These are phyloP conservation scores for Isabelozyma rhagii DNA, from an alignment of 805 yeast genomes.

Conservation along the genomic window DNA sequence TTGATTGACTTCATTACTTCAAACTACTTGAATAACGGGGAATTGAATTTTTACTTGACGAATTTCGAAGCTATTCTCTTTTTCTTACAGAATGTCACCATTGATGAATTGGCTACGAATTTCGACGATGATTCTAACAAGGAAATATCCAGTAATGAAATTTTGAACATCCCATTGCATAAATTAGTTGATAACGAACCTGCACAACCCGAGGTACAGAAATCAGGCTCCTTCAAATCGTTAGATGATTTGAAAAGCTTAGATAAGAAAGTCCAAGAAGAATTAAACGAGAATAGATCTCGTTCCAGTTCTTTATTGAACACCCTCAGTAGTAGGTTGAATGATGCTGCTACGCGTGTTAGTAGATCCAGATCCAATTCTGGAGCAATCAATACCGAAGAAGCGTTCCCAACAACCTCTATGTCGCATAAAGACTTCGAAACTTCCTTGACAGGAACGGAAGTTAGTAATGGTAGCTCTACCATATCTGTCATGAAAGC, in stretches of 20 bases:
- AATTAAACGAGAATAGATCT: constrained; percentile 17
- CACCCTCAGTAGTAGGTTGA: constrained; percentile 26
- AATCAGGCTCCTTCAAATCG: constrained; percentile 3
- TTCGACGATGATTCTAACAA: constrained; percentile 4
- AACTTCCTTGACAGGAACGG: constrained; percentile 9
- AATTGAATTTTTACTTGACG: constrained; percentile 35
- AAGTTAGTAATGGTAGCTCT: constrained; percentile 10
- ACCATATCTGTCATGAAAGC: constrained; percentile 30
- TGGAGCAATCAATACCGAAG: constrained; percentile 16
- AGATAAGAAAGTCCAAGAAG: constrained; percentile 3
- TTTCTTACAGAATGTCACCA: constrained; percentile 34
- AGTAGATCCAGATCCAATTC: constrained; percentile 34
- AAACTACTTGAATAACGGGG: constrained; percentile 35
- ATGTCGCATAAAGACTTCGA: constrained; percentile 8
- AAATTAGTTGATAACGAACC: constrained; percentile 30
- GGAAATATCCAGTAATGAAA: constrained; percentile 5
- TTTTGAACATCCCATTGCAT: constrained; percentile 21
- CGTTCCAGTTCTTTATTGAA: constrained; percentile 39
- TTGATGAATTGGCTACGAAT: constrained; percentile 20
- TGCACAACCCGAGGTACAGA: constrained; percentile 8
- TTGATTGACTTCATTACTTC: constrained; percentile 23
- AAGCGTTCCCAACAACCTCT: constrained; percentile 22
- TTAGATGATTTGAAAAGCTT: constrained; percentile 7
- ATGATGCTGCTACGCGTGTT: constrained; percentile 21
- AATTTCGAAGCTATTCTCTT: constrained; percentile 41